phyloP scores from a whole-genome alignment of 352 stramenopile species.

The Pythium dissimile region DNA sequence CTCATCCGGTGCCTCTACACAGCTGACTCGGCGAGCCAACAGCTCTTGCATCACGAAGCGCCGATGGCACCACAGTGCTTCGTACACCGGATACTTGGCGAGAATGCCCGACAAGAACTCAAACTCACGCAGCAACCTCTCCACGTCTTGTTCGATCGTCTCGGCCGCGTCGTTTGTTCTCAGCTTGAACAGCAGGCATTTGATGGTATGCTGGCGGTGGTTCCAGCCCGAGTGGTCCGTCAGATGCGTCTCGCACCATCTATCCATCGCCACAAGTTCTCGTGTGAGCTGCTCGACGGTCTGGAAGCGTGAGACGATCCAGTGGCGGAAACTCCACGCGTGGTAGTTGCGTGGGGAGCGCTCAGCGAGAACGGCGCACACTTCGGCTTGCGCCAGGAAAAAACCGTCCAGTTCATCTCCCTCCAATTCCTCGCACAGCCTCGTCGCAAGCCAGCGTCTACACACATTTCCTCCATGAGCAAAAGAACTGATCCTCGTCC shows the following conservation, averaged over 20 bases:
- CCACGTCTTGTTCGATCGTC: not conserved
- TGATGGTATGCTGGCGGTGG: constrained; percentile 61
- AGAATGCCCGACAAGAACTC: constrained; percentile 52
- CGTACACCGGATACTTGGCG: constrained; percentile 41
- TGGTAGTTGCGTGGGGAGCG: constrained; percentile 78
- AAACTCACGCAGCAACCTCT: constrained; percentile 42
- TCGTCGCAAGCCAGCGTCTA: constrained; percentile 55
- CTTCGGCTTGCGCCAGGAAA: constrained; percentile 43
- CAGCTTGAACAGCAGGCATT: constrained; percentile 22
- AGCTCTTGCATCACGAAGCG: constrained; percentile 59
- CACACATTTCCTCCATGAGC: not conserved
- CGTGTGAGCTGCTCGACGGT: constrained; percentile 9
- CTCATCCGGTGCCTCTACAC: not conserved
- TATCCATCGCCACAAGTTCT: constrained; percentile 50
- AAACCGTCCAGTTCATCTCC: constrained; percentile 25
- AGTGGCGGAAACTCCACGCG: constrained; percentile 83
- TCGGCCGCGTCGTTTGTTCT: not conserved
- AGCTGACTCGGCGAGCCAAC: constrained; percentile 11
- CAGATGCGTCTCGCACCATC: constrained; percentile 65
- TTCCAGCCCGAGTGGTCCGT: constrained; percentile 82
- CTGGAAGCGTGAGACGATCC: constrained; percentile 48
- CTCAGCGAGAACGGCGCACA: constrained; percentile 55
- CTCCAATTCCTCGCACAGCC: constrained; percentile 21
- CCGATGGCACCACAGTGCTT: constrained; percentile 79
- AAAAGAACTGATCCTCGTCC: not conserved